Evolutionary conservation across 2,329 filamentous ascomycete species (phyloP), one percentile per base, ranked within the genome.

Genomic region (Leptographium lundbergii): DNA sequence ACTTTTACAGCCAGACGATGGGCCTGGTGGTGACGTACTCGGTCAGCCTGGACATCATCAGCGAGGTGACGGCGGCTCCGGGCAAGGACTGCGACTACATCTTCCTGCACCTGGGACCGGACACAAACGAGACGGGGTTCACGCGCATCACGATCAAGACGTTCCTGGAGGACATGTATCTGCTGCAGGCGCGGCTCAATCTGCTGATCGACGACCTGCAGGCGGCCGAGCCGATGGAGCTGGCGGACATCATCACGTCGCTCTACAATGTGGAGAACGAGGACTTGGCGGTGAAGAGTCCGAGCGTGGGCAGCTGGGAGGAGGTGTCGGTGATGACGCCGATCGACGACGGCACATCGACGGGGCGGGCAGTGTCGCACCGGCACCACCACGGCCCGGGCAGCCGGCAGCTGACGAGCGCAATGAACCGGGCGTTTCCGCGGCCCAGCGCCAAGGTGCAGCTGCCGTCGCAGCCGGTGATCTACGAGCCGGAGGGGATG

Each of bases 1-100:
- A 95, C 71, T 97, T 99, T 69, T 99, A 96, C 72, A 95, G 91
- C 66, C 88, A 97, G 67, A 89, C 96, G 68, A 85, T 96, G 69
- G 94, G 94, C 6, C 79, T 99, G 6, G 87, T 97, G 0, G 79
- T 96, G 42, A 88, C 92, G 1, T 92, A 91, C 56, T 82, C 82
- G 19, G 82, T 95, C 56, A 84, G 80, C 58, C 77, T 99, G 60
- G 81, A 85, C 58, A 84, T 81, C 54, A 89, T 99, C 59, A 84
- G 84, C 10, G 94, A 97, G 71, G 89, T 97, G 50, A 96, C 90
- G 27, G 89, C 89, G 45, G 90, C 90, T 2, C 87, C 90, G 14
- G 94, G 94, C 24, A 86, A 86, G 68, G 91, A 96, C 66, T 96
- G 90, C 68, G 94, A 99, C 72, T 95, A 91, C 69, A 81, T 97